Base-by-base conservation (phyloP, 2,329 filamentous ascomycete genomes). In the Aspergillus udagawae region DNA sequence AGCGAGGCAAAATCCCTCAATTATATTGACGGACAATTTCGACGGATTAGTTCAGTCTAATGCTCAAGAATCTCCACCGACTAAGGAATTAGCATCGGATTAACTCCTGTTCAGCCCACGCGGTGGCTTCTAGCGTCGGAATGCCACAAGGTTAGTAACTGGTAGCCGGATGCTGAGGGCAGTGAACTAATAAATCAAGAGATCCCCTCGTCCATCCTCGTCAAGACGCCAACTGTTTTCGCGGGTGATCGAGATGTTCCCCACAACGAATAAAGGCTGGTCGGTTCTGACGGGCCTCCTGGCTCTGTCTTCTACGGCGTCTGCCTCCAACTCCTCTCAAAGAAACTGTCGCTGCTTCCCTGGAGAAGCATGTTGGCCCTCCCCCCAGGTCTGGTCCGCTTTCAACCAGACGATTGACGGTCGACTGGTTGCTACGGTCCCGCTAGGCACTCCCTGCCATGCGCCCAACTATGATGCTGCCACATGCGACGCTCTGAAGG, bases 301-400 rank as follows among this genome's bases (percentile, higher is more conserved):
- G 47, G 48, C 50, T 21, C 21, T 49, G 17, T 49, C 49, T 23
- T n/a, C 41, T 20, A 17, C 28, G 12, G 25, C 49, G 5, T 41
- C 56, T 1, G 25, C 38, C 25, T 35, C 29, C 14, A 9, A 17
- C 23, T 5, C 20, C 5, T 27, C 21, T 29, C 38, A n/a, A 12
- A 10, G 54, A 8, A 48, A 21, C 6, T 83, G 81, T 66, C 75
- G 76, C 20, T 82, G 77, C 67, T 74, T 80, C 42, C 83, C 84
- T 0, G 79, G 77, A 17, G 81, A 86, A 55, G n/a, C 60, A 1
- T 79, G 76, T 64, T 88, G 84, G 83, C 85, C 85, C 0, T 69
- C 71, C 0, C 23, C 61, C 0, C 49, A 63, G 1, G 67, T 70
- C 4, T 87, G 84, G 84, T 62, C 71, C 6, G 54, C 64, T 0